Evolutionary conservation across 306 rosid genomes (phyloP).

Genomic region (Vigna reflexopilosa): DNA sequence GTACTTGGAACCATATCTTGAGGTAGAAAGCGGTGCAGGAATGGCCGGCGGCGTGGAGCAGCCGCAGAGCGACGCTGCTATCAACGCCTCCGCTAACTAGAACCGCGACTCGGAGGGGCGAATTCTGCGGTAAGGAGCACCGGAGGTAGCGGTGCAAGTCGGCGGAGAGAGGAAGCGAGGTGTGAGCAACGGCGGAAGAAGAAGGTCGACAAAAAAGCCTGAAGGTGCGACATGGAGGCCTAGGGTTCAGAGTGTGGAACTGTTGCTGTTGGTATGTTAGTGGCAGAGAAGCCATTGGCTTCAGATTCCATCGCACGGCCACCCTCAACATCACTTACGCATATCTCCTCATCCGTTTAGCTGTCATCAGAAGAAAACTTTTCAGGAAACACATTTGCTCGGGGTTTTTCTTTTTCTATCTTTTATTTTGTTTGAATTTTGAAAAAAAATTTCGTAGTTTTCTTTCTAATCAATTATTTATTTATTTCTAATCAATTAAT

Average conservation of each 20-base stretch:
- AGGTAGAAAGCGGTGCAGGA: conserved; percentile 91
- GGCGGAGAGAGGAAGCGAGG: conserved; percentile 46
- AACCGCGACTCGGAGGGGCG: conserved; percentile 69
- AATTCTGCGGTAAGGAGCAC: conserved; percentile 66
- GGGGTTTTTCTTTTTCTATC: not conserved
- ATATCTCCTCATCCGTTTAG: conserved; percentile 10
- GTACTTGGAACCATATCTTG: conserved; percentile 94
- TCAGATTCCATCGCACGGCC: conserved; percentile 40
- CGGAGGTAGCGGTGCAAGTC: conserved; percentile 58
- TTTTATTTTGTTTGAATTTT: too few relatives aligned
- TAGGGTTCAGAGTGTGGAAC: conserved; percentile 44
- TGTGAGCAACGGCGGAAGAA: conserved; percentile 23
- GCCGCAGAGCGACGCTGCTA: conserved; percentile 91
- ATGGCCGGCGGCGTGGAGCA: conserved; percentile 89
- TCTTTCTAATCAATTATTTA: not conserved
- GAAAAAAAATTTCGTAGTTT: not conserved
- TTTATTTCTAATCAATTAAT: too few relatives aligned
- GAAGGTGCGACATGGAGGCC: conserved; percentile 39
- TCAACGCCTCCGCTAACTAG: conserved; percentile 93
- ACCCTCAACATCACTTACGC: conserved; percentile 33
- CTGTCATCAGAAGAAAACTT: not conserved
- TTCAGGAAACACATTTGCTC: not conserved
- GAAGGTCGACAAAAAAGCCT: conserved; percentile 38
- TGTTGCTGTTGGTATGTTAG: conserved; percentile 27
- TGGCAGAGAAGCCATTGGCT: conserved; percentile 38